These are phyloP conservation scores for Paramecium biaurelia DNA, from an alignment of 73 alveolate species.

Conservation along the genomic window DNA sequence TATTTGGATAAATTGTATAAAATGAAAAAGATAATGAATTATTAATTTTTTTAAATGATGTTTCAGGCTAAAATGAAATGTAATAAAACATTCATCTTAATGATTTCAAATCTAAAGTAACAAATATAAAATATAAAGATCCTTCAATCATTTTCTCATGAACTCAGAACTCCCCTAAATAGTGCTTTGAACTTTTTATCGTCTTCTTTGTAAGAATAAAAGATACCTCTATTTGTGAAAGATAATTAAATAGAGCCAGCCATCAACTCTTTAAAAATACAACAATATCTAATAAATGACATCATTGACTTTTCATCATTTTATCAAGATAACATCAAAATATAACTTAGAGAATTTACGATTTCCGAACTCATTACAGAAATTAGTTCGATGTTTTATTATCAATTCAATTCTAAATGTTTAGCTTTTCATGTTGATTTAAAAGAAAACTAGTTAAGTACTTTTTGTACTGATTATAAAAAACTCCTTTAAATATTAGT, in stretches of 20 bases:
- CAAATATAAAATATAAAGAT: neutral
- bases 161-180: slow-evolving; percentile 11
- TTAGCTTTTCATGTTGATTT: neutral
- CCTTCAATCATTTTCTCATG: slow-evolving; percentile 32
- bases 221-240: neutral
- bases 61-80: neutral
- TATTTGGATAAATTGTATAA: slow-evolving; percentile 2
- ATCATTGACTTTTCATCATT: neutral
- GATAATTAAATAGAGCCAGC: neutral
- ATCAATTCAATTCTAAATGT: neutral
- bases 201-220: neutral
- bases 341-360: neutral
- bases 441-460: neutral
- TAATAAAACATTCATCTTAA: neutral
- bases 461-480: neutral
- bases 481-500: neutral
- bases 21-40: neutral
- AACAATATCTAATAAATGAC: neutral
- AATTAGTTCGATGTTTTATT: neutral
- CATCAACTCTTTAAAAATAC: neutral
- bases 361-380: neutral
- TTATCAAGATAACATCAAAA: neutral
- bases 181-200: neutral
- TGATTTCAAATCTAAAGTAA: slow-evolving; percentile 29
- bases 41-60: neutral